Percentiles rank a stretch among this genome's conserved stretches.
Conservation (phyloP, 805 yeast genomes). For the Wickerhamiella cacticola region DNA sequence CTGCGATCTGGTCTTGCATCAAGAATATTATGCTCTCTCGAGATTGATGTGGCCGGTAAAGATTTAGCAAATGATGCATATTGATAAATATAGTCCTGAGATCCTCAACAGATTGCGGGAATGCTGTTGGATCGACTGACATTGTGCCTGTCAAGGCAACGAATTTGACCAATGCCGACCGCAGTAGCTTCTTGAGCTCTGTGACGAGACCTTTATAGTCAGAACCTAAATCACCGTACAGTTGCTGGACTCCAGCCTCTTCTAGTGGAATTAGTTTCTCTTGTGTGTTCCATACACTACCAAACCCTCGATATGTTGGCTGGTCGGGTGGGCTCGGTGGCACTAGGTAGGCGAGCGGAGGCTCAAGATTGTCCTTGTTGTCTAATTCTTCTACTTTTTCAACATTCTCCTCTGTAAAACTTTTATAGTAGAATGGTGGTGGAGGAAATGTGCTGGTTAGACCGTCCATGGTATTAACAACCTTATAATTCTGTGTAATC, state of each 20-base stretch:
- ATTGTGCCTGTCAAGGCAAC: slow-evolving; percentile 71
- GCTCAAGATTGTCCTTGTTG: slow-evolving; percentile 16
- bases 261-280: slow-evolving; percentile 67
- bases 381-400: slow-evolving; percentile 30
- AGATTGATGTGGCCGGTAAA: slow-evolving; percentile 91
- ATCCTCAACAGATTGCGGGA: slow-evolving; percentile 56
- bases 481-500: not conserved
- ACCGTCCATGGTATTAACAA: slow-evolving; percentile 20
- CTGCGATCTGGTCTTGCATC: slow-evolving; percentile 51
- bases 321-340: slow-evolving; percentile 30
- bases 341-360: slow-evolving; percentile 19
- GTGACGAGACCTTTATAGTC: slow-evolving; percentile 18
- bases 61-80: slow-evolving; percentile 81
- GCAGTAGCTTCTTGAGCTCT: slow-evolving; percentile 68
- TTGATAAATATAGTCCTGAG: slow-evolving; percentile 72
- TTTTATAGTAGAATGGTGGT: slow-evolving; percentile 74
- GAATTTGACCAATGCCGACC: slow-evolving; percentile 67
- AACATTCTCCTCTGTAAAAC: slow-evolving; percentile 56
- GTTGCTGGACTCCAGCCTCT: slow-evolving; percentile 65
- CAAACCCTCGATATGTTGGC: slow-evolving; percentile 70
- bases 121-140: slow-evolving; percentile 57
- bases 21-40: slow-evolving; percentile 75
- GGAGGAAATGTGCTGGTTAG: slow-evolving; percentile 78
- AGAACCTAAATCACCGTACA: slow-evolving; percentile 37
- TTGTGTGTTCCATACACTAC: slow-evolving; percentile 69